phyloP scores from a whole-genome alignment of 75 land plant genomes.

The Picea sitchensis region DNA sequence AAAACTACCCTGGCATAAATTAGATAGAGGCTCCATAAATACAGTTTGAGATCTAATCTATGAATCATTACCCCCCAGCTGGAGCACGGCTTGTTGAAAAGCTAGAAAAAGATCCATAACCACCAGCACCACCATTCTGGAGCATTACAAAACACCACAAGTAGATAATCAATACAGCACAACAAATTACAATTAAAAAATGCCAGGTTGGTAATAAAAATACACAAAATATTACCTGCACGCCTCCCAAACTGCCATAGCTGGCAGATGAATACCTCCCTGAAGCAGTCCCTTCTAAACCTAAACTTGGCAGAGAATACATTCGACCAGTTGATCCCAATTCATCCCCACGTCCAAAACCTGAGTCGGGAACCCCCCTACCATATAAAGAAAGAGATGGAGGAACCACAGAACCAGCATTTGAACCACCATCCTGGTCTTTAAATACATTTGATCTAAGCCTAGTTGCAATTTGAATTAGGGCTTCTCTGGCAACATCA shows the following conservation, averaged over 20 bases:
- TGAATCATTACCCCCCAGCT: slow-evolving; percentile 9
- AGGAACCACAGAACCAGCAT: slow-evolving; percentile 6
- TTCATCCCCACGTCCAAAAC: slow-evolving; percentile 28
- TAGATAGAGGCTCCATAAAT: no score
- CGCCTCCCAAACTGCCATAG: neutral
- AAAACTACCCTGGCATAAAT: no score
- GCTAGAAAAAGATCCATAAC: slow-evolving; percentile 5
- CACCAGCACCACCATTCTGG: slow-evolving; percentile 3
- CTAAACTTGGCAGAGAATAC: slow-evolving; percentile 23
- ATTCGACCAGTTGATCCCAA: slow-evolving; percentile 33
- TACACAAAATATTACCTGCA: neutral
- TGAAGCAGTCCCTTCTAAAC: slow-evolving; percentile 14
- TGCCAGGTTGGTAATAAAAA: no score
- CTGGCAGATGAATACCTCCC: neutral
- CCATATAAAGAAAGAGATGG: neutral
- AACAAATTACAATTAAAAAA: no score
- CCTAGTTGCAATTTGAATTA: slow-evolving; percentile 76
- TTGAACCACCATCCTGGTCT: slow-evolving; percentile 26
- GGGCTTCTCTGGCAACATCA: slow-evolving; percentile 68
- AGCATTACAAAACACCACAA: neutral
- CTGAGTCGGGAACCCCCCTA: neutral
- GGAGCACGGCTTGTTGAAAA: slow-evolving; percentile 3
- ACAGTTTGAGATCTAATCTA: neutral
- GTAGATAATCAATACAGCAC: no score
- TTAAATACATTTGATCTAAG: slow-evolving; percentile 65